A percentile compares a stretch with the other conserved stretches of the same genome.
Evolutionary conservation across 352 stramenopile species (phyloP).

Genomic region (Hyaloperonospora arabidopsidis): DNA sequence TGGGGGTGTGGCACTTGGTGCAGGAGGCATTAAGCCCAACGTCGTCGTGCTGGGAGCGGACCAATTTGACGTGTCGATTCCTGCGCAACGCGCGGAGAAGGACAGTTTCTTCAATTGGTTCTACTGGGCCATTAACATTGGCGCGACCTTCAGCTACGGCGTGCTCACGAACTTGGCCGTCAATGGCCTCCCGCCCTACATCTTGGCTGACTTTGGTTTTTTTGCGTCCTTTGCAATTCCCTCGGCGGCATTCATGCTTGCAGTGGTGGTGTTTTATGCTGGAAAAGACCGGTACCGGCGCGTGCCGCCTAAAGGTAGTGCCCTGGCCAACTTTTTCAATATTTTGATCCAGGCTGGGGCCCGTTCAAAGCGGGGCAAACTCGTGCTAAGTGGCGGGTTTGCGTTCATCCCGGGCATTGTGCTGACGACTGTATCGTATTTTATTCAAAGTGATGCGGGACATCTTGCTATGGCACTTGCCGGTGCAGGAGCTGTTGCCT

Average conservation of each 20-base stretch:
- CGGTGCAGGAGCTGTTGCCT: conserved; percentile 46
- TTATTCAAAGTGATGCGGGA: conserved; percentile 46
- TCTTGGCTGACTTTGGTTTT: conserved; percentile 79
- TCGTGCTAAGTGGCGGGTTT: conserved; percentile 67
- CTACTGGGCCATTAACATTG: conserved; percentile 91
- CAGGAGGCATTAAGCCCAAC: conserved; percentile 70
- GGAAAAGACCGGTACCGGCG: conserved; percentile 56
- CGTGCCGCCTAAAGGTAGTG: conserved; percentile 68
- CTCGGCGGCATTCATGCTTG: conserved; percentile 69
- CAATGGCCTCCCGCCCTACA: conserved; percentile 80
- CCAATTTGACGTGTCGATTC: conserved; percentile 73
- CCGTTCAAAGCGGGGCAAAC: conserved; percentile 45
- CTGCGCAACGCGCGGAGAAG: conserved; percentile 61
- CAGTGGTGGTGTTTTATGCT: conserved; percentile 71
- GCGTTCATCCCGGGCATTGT: conserved; percentile 69
- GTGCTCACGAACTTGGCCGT: conserved; percentile 87
- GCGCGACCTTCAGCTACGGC: conserved; percentile 86
- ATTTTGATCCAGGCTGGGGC: conserved; percentile 57
- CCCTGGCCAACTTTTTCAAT: conserved; percentile 59
- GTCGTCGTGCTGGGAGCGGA: conserved; percentile 71
- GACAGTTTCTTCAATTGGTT: conserved; percentile 92
- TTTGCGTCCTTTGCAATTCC: conserved; percentile 85
- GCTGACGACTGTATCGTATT: conserved; percentile 74
- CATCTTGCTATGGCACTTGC: conserved; percentile 56
- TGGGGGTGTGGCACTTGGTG: conserved; percentile 60